These are phyloP conservation scores for Botrytis fabae DNA, from an alignment of 2,329 filamentous ascomycete species.

Conservation along the genomic window DNA sequence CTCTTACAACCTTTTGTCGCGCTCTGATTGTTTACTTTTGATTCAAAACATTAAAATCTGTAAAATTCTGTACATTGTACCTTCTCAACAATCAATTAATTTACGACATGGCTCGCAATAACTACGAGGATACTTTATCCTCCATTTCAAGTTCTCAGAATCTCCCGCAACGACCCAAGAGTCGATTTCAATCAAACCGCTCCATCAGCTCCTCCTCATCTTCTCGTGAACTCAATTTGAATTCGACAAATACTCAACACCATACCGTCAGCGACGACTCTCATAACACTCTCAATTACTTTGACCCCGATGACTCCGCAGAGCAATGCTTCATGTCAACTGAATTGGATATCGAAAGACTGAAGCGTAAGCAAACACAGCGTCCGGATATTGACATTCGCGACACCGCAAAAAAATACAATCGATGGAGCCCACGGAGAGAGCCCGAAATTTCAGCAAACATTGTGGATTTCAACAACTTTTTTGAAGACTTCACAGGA, in stretches of 20 bases:
- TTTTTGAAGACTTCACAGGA: slow-evolving; percentile 51
- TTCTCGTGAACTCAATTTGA: not conserved
- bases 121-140: slow-evolving; percentile 14
- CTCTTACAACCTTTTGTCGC: slow-evolving; percentile 2
- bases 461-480: slow-evolving; percentile 46
- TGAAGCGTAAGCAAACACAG: slow-evolving; percentile 22
- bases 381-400: slow-evolving; percentile 36
- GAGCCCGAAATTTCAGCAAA: slow-evolving; percentile 45
- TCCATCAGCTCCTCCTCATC: slow-evolving; percentile 8
- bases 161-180: slow-evolving; percentile 11
- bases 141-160: slow-evolving; percentile 15
- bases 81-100: not conserved
- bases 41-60: not conserved
- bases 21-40: slow-evolving; percentile 12
- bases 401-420: slow-evolving; percentile 41
- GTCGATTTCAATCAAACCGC: slow-evolving; percentile 5
- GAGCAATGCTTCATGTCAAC: slow-evolving; percentile 17
- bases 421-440: slow-evolving; percentile 37
- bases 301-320: slow-evolving; percentile 13
- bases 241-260: slow-evolving; percentile 21
- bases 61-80: not conserved
- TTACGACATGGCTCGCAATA: slow-evolving; percentile 5
- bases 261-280: slow-evolving; percentile 11
- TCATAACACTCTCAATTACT: not conserved
- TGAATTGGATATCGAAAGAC: slow-evolving; percentile 15